These are phyloP conservation scores for Teunomyces barrocoloradensis DNA, from an alignment of 805 yeast genomes.

Conservation along the genomic window DNA sequence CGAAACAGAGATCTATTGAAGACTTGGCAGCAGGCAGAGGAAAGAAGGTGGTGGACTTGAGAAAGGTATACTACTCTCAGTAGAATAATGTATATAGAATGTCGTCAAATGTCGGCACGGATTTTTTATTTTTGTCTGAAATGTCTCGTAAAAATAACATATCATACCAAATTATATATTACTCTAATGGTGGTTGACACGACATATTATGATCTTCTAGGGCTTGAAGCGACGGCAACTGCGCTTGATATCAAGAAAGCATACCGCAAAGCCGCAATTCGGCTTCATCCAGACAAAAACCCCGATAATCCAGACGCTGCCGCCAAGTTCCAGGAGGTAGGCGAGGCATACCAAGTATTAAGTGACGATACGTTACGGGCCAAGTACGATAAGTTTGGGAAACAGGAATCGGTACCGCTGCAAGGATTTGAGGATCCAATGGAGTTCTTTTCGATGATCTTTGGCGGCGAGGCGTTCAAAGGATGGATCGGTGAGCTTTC, in stretches of 20 bases:
- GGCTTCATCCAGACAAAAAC: slow-evolving; percentile 44
- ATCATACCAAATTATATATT: too few species aligned
- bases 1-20: slow-evolving; percentile 75
- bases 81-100: neutral
- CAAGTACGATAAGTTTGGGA: slow-evolving; percentile 73
- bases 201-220: slow-evolving; percentile 40
- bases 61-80: slow-evolving; percentile 76
- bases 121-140: too few species aligned
- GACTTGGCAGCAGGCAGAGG: slow-evolving; percentile 92
- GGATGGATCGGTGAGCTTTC: slow-evolving; percentile 52
- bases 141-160: neutral
- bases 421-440: slow-evolving; percentile 69
- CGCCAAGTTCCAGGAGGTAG: slow-evolving; percentile 44
- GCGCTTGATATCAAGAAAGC: slow-evolving; percentile 45
- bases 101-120: too few species aligned
- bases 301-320: slow-evolving; percentile 47
- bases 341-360: slow-evolving; percentile 77
- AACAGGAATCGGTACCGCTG: slow-evolving; percentile 64
- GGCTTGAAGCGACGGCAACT: slow-evolving; percentile 34
- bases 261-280: slow-evolving; percentile 44
- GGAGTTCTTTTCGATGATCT: slow-evolving; percentile 66
- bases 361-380: slow-evolving; percentile 62
- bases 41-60: slow-evolving; percentile 89
- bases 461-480: slow-evolving; percentile 88
- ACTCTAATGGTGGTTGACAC: slow-evolving; percentile 43